A percentile compares a stretch with the other conserved stretches of the same genome.
phyloP scores from a whole-genome alignment of 805 yeast species.

The Saccharomycopsis sp. region DNA sequence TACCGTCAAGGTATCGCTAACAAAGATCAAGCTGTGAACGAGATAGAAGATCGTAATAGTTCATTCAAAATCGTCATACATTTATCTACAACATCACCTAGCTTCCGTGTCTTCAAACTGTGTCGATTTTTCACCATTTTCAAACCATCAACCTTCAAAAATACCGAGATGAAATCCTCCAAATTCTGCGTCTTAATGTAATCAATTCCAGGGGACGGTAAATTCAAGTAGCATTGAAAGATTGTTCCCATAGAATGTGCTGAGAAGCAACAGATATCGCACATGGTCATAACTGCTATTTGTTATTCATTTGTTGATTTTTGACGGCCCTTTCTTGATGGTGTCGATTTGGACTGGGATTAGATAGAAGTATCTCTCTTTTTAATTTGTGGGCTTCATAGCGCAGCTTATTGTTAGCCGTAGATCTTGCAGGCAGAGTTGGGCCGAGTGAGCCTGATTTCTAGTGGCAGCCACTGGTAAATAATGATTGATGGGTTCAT shows the following conservation, averaged over 20 bases:
- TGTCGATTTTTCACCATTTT: not conserved
- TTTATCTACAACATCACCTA: not conserved
- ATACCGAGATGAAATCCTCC: conserved; percentile 12
- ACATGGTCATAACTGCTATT: not conserved
- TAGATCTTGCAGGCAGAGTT: not conserved
- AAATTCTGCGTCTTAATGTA: conserved; percentile 11
- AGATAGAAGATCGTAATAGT: conserved; percentile 1
- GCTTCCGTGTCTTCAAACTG: not conserved
- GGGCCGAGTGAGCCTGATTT: no score
- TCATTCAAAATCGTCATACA: conserved; percentile 6
- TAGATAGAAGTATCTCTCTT: not conserved
- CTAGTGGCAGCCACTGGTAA: no score
- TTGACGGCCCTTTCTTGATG: not conserved
- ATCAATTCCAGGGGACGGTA: conserved; percentile 18
- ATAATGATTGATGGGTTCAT: not conserved
- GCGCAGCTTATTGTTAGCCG: not conserved
- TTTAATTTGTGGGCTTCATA: not conserved
- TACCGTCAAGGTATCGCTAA: not conserved
- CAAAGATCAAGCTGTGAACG: conserved; percentile 9
- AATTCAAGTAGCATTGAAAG: conserved; percentile 7
- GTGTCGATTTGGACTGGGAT: not conserved
- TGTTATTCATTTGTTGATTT: not conserved
- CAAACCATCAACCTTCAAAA: conserved; percentile 10
- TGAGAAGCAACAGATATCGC: conserved; percentile 4
- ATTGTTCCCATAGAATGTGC: conserved; percentile 4